These are phyloP conservation scores for Pyrenophora teres DNA, from an alignment of 2,329 filamentous ascomycete genomes.

Conservation along the genomic window DNA sequence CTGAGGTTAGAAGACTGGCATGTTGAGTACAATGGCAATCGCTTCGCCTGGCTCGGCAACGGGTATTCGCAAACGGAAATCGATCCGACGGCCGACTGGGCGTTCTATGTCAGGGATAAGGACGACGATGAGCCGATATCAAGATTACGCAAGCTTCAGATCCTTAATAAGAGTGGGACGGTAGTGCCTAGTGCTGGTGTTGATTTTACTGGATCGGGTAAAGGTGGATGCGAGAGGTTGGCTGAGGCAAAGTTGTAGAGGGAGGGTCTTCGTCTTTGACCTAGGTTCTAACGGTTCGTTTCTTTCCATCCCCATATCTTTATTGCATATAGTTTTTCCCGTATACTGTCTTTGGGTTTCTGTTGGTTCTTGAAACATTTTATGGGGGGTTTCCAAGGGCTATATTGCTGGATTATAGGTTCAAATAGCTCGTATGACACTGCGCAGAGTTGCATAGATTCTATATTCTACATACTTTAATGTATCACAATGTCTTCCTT, in stretches of 20 bases:
- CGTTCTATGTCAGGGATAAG: slow-evolving; percentile 41
- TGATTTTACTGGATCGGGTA: slow-evolving; percentile 20
- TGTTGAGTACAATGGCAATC: slow-evolving; percentile 46
- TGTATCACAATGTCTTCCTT: too few species aligned
- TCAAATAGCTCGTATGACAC: too few species aligned
- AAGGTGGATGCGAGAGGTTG: background rate
- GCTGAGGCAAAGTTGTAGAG: slow-evolving; percentile 23
- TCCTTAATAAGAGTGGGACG: slow-evolving; percentile 41
- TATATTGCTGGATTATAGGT: too few species aligned
- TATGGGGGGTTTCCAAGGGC: too few species aligned
- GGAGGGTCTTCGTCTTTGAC: background rate
- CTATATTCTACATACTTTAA: too few species aligned
- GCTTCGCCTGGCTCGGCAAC: slow-evolving; percentile 48
- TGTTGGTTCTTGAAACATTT: too few species aligned
- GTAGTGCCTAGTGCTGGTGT: slow-evolving; percentile 19
- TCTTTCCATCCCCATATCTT: background rate
- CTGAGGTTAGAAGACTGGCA: slow-evolving; percentile 56
- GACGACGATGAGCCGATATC: slow-evolving; percentile 42
- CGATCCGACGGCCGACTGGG: slow-evolving; percentile 44
- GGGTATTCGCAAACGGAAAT: slow-evolving; percentile 44
- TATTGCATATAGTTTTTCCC: too few species aligned
- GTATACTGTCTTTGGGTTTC: too few species aligned
- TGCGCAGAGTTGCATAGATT: too few species aligned
- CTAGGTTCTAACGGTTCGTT: background rate
- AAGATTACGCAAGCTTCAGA: slow-evolving; percentile 30